Conservation (phyloP, 345 rosid genomes). For the Hypericum androsaemum region DNA sequence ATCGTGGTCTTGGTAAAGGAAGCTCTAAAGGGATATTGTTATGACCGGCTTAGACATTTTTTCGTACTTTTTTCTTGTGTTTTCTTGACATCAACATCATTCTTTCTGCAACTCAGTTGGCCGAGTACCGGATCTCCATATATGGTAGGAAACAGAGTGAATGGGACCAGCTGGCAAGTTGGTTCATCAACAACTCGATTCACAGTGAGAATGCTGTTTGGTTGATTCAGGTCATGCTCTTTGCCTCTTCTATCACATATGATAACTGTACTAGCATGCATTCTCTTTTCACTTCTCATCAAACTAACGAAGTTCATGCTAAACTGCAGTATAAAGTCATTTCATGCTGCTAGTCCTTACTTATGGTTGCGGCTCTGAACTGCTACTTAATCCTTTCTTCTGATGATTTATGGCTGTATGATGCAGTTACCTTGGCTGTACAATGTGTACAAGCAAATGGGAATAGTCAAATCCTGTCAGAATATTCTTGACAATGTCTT, state of each 20-base stretch:
- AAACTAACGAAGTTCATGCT: no score
- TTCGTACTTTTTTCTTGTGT: neutral
- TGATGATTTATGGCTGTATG: no score
- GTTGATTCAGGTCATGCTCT: slow-evolving; percentile 76
- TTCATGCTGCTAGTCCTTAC: slow-evolving; percentile 1
- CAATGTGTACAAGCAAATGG: slow-evolving; percentile 97
- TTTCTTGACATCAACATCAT: neutral
- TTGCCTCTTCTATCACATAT: no score
- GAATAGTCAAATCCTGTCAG: slow-evolving; percentile 98
- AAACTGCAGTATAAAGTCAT: neutral
- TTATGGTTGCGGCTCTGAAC: slow-evolving; percentile 1
- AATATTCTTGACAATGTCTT: slow-evolving; percentile 96
- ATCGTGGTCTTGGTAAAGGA: no score
- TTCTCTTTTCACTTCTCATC: no score
- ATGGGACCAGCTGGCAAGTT: slow-evolving; percentile 99
- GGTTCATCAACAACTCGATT: slow-evolving; percentile 96
- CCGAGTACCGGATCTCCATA: slow-evolving; percentile 94
- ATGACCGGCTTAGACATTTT: neutral
- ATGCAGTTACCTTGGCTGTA: slow-evolving; percentile 88
- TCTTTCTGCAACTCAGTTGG: slow-evolving; percentile 52
- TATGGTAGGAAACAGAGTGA: slow-evolving; percentile 98
- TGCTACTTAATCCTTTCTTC: no score
- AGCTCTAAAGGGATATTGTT: no score
- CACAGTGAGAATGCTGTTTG: slow-evolving; percentile 96
- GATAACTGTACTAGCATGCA: no score